Evolutionary conservation across 129 eudicot species (phyloP).

Genomic region (Smallanthus sonchifolius): DNA sequence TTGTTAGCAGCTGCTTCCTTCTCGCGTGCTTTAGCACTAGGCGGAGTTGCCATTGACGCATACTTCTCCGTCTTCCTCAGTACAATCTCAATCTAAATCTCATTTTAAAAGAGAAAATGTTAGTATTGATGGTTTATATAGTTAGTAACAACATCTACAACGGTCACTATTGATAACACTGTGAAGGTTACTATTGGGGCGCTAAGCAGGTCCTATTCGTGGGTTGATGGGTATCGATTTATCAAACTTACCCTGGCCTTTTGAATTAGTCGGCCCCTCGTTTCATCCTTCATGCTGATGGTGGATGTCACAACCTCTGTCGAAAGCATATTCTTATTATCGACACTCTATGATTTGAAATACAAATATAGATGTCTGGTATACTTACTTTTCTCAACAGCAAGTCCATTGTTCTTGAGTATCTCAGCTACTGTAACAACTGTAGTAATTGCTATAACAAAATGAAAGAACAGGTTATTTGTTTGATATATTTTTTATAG

Average conservation of each 20-base stretch:
- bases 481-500: neutral
- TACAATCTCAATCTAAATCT: slow-evolving; percentile 74
- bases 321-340: neutral
- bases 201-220: too few species aligned
- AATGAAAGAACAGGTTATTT: neutral
- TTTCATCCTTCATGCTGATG: slow-evolving; percentile 76
- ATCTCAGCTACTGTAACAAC: slow-evolving; percentile 90
- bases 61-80: slow-evolving; percentile 75
- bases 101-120: neutral
- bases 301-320: slow-evolving; percentile 84
- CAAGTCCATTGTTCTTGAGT: slow-evolving; percentile 80
- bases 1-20: slow-evolving; percentile 34
- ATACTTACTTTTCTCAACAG: slow-evolving; percentile 72
- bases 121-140: neutral
- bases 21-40: slow-evolving; percentile 32
- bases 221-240: neutral
- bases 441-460: slow-evolving; percentile 71
- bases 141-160: neutral
- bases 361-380: neutral
- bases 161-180: neutral
- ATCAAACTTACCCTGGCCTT: slow-evolving; percentile 72
- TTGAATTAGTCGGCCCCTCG: slow-evolving; percentile 77
- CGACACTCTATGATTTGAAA: neutral
- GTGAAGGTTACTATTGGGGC: too few species aligned
- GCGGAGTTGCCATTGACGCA: slow-evolving; percentile 49